Percentiles rank a stretch among this genome's conserved stretches.
phyloP scores from a whole-genome alignment of 768 basidiomycete genomes.

The Russula earlei region DNA sequence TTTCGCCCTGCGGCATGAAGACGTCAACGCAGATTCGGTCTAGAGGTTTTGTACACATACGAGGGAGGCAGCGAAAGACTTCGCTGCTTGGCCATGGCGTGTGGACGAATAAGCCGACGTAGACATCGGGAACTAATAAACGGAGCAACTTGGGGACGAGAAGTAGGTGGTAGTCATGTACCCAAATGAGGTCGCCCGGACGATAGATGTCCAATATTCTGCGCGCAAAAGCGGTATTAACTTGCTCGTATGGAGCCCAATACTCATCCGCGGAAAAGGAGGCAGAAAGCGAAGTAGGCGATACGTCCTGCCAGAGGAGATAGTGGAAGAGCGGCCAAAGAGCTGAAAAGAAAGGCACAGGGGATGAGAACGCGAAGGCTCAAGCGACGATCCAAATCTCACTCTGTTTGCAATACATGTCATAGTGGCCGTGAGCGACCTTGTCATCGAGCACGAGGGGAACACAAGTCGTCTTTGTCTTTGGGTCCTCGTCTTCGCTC shows the following conservation, averaged over 20 bases:
- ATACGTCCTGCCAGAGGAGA: constrained; percentile 92
- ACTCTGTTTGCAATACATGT: constrained; percentile 98
- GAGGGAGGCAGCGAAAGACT: constrained; percentile 87
- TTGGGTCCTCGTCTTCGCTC: constrained; percentile 47
- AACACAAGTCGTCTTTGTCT: constrained; percentile 61
- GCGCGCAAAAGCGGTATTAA: constrained; percentile 77
- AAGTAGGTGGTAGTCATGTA: constrained; percentile 93
- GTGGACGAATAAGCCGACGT: constrained; percentile 90
- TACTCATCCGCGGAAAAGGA: constrained; percentile 60
- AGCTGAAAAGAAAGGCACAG: constrained; percentile 36
- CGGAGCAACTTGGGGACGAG: constrained; percentile 83
- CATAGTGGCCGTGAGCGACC: constrained; percentile 89
- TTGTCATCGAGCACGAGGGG: constrained; percentile 90
- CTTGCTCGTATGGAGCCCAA: constrained; percentile 73
- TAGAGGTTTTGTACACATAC: constrained; percentile 36
- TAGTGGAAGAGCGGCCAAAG: constrained; percentile 99
- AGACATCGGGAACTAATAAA: constrained; percentile 53
- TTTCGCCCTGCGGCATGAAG: constrained; percentile 48
- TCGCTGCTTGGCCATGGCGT: constrained; percentile 97
- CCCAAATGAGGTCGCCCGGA: constrained; percentile 72
- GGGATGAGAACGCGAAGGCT: not conserved
- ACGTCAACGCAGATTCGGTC: constrained; percentile 4
- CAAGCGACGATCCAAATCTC: constrained; percentile 28
- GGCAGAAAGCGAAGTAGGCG: constrained; percentile 66
- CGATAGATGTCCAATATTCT: constrained; percentile 65